Evolutionary conservation across 2,329 filamentous ascomycete species (phyloP).

Genomic region (Cladosporium sp.): DNA sequence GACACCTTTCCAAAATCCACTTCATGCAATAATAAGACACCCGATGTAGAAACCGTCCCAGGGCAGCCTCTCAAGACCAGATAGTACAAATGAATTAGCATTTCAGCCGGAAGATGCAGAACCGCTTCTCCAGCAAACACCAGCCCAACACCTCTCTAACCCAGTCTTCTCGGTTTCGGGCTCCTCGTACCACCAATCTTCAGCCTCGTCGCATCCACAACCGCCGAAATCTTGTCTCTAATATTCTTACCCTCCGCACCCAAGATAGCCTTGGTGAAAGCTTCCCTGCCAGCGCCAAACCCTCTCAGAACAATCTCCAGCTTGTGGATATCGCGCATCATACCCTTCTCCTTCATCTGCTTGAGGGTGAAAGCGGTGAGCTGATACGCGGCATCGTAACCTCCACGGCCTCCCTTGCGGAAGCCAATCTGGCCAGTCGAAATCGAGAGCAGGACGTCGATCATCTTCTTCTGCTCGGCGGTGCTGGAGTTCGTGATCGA

Average conservation of each 20-base stretch:
- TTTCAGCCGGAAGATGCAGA: too few species aligned
- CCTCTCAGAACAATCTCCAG: constrained; percentile 80
- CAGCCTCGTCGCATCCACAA: constrained; percentile 77
- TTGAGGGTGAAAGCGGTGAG: constrained; percentile 78
- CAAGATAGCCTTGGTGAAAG: constrained; percentile 82
- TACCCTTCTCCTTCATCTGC: constrained; percentile 76
- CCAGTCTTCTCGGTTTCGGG: constrained; percentile 76
- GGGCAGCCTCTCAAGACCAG: too few species aligned
- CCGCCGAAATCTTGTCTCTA: constrained; percentile 68
- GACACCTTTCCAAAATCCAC: too few species aligned
- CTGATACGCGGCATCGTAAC: constrained; percentile 91
- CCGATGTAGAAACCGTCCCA: too few species aligned
- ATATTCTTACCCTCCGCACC: constrained; percentile 77
- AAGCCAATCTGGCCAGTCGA: constrained; percentile 91
- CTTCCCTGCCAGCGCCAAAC: constrained; percentile 83
- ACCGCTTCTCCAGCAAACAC: not conserved
- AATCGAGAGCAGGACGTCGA: constrained; percentile 71
- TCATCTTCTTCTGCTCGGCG: constrained; percentile 49
- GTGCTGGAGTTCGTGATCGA: constrained; percentile 24
- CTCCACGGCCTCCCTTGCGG: constrained; percentile 70
- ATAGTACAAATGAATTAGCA: too few species aligned
- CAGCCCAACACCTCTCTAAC: constrained; percentile 36
- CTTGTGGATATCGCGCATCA: constrained; percentile 68
- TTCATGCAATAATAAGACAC: too few species aligned
- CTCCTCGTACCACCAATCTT: constrained; percentile 96